Evolutionary conservation across 768 basidiomycete genomes (phyloP), one percentile per base, ranked within the genome.

Genomic region (Sutorius australiensis): DNA sequence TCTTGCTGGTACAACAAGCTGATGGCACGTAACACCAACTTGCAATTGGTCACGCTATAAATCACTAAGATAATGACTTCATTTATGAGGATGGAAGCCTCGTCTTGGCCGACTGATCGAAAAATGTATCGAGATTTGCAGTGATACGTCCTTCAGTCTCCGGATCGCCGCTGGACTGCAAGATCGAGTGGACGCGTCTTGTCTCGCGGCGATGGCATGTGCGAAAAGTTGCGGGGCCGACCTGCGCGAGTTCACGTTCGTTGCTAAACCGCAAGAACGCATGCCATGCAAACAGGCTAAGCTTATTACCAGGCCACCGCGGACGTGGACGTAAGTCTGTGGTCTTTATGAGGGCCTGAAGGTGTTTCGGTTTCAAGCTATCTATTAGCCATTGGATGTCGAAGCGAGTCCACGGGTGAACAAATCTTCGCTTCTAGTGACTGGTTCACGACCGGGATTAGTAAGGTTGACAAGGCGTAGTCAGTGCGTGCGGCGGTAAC

Each of bases 31-130:
- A 57, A 41, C 44, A 17, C 28, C 43, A 41, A n/a, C 28, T 39
- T 39, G 36, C 28, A 31, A 54, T 51, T 51, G 41, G 24, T 6
- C 13, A 50, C 32, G 46, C 54, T 54, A 43, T 54, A 46, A 45
- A 36, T 44, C 36, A 13, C 2, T 49, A 11, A 48, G 28, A 54
- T 24, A 4, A 24, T 53, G 55, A 47, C 32, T 61, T 66, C 61
- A 64, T 64, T 56, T 47, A 36, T 30, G 46, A 54, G 49, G 47
- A 46, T 47, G 43, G 21, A 32, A 30, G 36, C 33, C 47, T 49
- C 39, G 45, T 44, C 53, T 58, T 56, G 39, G 54, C 37, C 42
- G 30, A 51, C 47, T 21, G 62, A 67, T 67, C 50, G 60, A 64
- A 41, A 33, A 21, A 53, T 54, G 13, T 32, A 53, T 57, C 64